Conservation (phyloP, 768 basidiomycete species). For the Lentinula sp. region DNA sequence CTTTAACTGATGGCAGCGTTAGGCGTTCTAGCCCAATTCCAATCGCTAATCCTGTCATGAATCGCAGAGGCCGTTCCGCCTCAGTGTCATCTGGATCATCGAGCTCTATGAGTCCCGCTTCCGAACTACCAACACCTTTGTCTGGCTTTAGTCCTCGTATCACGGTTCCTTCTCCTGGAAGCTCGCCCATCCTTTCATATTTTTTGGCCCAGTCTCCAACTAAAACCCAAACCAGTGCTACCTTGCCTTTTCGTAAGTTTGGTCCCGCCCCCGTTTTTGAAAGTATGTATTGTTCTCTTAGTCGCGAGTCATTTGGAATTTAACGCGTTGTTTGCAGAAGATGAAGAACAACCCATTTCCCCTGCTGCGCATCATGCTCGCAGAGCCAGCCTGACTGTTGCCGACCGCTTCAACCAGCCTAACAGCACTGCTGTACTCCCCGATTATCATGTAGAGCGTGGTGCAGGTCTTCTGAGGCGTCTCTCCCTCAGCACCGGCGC, state of each 20-base stretch:
- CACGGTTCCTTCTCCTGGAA: conserved; percentile 46
- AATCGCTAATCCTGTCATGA: conserved; percentile 29
- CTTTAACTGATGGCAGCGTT: conserved; percentile 20
- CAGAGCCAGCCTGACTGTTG: conserved; percentile 52
- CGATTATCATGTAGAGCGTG: conserved; percentile 54
- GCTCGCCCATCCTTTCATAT: conserved; percentile 68
- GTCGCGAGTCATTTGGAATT: background rate
- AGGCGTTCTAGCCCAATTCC: conserved; percentile 65
- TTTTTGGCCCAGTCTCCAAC: conserved; percentile 59
- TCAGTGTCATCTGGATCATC: conserved; percentile 58
- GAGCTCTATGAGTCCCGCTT: conserved; percentile 26
- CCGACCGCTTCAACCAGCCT: conserved; percentile 46
- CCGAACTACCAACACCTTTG: conserved; percentile 46
- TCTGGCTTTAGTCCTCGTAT: conserved; percentile 38
- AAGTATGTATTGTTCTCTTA: conserved; percentile 32
- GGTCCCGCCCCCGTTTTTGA: conserved; percentile 53
- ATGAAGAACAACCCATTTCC: conserved; percentile 28
- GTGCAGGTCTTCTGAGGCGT: conserved; percentile 64
- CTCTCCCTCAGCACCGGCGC: conserved; percentile 59
- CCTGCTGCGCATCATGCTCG: conserved; percentile 46
- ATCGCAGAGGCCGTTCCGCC: conserved; percentile 49
- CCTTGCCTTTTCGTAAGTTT: conserved; percentile 62
- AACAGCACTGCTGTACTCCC: conserved; percentile 32
- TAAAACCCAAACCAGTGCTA: conserved; percentile 35
- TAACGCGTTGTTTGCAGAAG: conserved; percentile 23